Evolutionary conservation across 495 filamentous ascomycete species (phyloP), one percentile per base, ranked within the genome.

Genomic region (Neurospora sp.): DNA sequence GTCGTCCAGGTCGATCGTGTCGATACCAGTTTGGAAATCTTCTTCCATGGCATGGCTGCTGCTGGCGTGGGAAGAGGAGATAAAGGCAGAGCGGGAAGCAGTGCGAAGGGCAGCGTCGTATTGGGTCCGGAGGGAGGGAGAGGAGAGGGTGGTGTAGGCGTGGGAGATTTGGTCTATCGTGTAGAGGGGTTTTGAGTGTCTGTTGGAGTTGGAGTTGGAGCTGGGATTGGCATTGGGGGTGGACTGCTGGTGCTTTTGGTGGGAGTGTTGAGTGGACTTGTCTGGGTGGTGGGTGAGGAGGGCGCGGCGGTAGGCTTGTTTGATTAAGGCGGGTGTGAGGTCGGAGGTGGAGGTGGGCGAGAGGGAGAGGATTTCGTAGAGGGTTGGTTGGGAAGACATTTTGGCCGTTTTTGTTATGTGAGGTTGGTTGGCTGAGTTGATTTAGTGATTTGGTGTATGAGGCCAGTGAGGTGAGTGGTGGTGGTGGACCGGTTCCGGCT

Each of bases 1-100:
- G 75, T 94, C 93, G 78, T 96, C 94, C 31, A 97, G 82, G 83
- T 97, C 94, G n/a, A 96, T 86, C 1, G 87, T 87, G 79, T 96
- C 93, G 40, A 94, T 80, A 3, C 92, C 93, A 0, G 91, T 91
- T 72, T 88, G 89, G 78, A 89, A 89, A 1, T 80, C 79, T 40
- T 76, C 0, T 35, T 35, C 31, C 35, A 5, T 37, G 39, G 39
- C 39, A 40, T 40, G 9, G 39, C 39, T 9, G 39, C 39, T 9
- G 39, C 39, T 40, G 39, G 39, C 39, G 4, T 40, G 4, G 68
- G 73, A n/a, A 38, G 74, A 59, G 40, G 41, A n/a, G n/a, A n/a
- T 53, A 20, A 38, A 42, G 22, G 20, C n/a, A 44, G 40, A 9
- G 45, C 18, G n/a, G 88, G 76, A 9, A 81, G 81, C 5, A 91